These are phyloP conservation scores for Globisporangium alternatum DNA, from an alignment of 352 stramenopile genomes.

Conservation along the genomic window DNA sequence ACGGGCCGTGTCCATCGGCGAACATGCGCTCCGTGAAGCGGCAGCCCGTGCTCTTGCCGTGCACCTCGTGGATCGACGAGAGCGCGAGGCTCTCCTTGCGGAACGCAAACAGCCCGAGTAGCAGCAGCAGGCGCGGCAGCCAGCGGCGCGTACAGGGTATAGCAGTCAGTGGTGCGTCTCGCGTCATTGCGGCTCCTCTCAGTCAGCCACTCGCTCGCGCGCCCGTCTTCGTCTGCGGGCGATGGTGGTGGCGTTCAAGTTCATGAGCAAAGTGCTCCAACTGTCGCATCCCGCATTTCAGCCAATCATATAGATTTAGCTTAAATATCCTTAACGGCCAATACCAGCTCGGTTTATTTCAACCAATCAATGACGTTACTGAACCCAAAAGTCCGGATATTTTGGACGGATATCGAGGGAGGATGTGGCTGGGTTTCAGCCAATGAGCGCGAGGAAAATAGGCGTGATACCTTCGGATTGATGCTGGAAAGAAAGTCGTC, in stretches of 20 bases:
- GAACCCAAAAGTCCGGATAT: background rate
- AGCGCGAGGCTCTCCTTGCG: conserved; percentile 28
- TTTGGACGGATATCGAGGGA: background rate
- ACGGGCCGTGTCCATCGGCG: conserved; percentile 54
- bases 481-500: conserved; percentile 8
- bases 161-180: background rate
- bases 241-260: background rate
- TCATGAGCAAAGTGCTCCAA: conserved; percentile 14
- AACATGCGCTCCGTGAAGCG: conserved; percentile 83
- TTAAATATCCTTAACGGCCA: conserved; percentile 11
- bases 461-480: background rate
- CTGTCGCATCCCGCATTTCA: conserved; percentile 34
- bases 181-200: background rate
- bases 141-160: background rate
- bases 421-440: conserved; percentile 6
- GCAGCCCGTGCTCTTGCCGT: conserved; percentile 52
- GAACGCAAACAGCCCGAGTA: conserved; percentile 24
- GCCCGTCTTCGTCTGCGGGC: background rate
- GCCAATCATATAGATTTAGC: conserved; percentile 9
- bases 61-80: conserved; percentile 58
- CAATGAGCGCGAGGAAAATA: conserved; percentile 4
- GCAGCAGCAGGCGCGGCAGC: conserved; percentile 28
- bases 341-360: conserved; percentile 5
- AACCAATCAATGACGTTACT: background rate
- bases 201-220: background rate